These are phyloP conservation scores for Paxillus rubicundulus DNA, from an alignment of 768 basidiomycete genomes.

Conservation along the genomic window DNA sequence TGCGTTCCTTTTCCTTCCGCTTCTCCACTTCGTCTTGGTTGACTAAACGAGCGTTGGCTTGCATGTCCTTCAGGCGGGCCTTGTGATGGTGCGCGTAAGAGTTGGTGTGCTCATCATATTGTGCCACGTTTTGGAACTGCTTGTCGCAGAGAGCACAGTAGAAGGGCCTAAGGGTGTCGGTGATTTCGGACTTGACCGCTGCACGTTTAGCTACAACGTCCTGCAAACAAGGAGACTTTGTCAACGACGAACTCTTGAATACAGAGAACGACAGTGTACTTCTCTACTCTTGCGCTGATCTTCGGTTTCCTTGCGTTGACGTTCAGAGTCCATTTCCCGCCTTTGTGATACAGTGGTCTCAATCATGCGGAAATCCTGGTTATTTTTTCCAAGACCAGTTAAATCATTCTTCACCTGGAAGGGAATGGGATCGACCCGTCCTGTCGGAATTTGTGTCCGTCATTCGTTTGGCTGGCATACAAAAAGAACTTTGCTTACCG, in stretches of 20 bases:
- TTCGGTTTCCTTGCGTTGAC: conserved; percentile 75
- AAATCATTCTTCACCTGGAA: conserved; percentile 76
- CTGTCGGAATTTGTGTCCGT: conserved; percentile 35
- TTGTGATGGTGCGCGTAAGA: conserved; percentile 88
- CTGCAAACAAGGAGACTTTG: conserved; percentile 33
- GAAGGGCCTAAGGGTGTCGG: conserved; percentile 65
- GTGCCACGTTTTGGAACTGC: conserved; percentile 82
- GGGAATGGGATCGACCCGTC: conserved; percentile 79
- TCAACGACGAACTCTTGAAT: conserved; percentile 7
- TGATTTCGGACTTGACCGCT: conserved; percentile 67
- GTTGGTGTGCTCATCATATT: conserved; percentile 88
- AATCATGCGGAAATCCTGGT: conserved; percentile 78
- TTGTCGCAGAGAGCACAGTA: conserved; percentile 85
- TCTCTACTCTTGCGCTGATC: conserved; percentile 73
- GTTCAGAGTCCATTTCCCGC: conserved; percentile 76
- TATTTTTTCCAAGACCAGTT: conserved; percentile 77
- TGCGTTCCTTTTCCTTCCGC: conserved; percentile 82
- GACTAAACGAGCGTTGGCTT: conserved; percentile 65
- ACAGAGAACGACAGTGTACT: conserved; percentile 36
- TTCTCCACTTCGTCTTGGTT: conserved; percentile 67
- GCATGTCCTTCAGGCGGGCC: conserved; percentile 79
- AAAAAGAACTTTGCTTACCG: conserved; percentile 42
- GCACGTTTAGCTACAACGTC: conserved; percentile 60
- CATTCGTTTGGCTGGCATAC: not conserved
- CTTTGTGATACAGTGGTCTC: conserved; percentile 83